These are phyloP conservation scores for Monosporascus cannonballus DNA, from an alignment of 2,329 filamentous ascomycete genomes.

Conservation along the genomic window DNA sequence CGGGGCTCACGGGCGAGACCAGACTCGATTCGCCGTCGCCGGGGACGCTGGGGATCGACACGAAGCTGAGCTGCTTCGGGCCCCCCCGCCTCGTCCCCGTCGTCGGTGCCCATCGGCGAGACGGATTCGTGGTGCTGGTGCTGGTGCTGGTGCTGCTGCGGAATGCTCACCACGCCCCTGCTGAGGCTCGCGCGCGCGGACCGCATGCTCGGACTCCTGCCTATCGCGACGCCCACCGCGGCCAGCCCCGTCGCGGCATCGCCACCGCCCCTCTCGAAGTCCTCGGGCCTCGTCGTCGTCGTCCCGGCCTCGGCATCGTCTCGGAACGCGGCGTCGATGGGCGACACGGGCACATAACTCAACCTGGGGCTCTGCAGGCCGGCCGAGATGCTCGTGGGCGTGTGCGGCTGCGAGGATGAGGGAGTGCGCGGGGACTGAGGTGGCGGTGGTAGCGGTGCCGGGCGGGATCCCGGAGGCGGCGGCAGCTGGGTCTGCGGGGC, in stretches of 20 bases:
- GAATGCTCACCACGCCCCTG: neutral
- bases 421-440: neutral
- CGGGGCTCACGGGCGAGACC: slow-evolving; percentile 16
- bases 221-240: neutral
- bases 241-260: neutral
- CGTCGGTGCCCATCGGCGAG: slow-evolving; percentile 12
- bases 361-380: slow-evolving; percentile 17
- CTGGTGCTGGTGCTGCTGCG: neutral
- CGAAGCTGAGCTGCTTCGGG: slow-evolving; percentile 11
- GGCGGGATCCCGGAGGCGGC: slow-evolving; percentile 5
- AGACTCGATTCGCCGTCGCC: slow-evolving; percentile 1
- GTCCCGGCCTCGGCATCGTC: slow-evolving; percentile 2
- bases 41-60: slow-evolving; percentile 8
- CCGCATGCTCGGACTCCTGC: neutral
- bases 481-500: slow-evolving; percentile 6
- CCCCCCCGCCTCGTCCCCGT: slow-evolving; percentile 5
- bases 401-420: neutral
- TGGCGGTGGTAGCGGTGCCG: slow-evolving; percentile 6
- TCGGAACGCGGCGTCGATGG: slow-evolving; percentile 17
- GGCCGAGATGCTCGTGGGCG: slow-evolving; percentile 4
- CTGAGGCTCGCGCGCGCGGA: neutral
- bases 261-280: neutral
- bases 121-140: slow-evolving; percentile 7
- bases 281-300: neutral
- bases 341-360: slow-evolving; percentile 18